Evolutionary conservation across 176 grass and related monocot species (phyloP).

Genomic region (Oryza meridionalis): DNA sequence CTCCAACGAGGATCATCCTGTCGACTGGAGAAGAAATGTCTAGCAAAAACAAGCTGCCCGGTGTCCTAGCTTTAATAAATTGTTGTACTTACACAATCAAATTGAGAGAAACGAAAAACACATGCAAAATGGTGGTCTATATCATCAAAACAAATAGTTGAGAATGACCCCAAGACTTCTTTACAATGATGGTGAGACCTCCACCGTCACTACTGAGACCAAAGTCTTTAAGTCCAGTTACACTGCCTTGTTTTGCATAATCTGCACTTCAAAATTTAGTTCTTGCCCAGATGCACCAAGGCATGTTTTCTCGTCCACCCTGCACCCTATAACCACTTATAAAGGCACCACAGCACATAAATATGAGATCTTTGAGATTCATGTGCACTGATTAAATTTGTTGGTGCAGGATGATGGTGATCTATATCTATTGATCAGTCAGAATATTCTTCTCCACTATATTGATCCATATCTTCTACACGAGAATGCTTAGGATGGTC

Average conservation of each 20-base stretch:
- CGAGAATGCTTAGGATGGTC: constrained; percentile 45
- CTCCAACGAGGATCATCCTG: constrained; percentile 12
- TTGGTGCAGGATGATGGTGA: constrained; percentile 45
- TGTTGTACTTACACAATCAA: constrained; percentile 53
- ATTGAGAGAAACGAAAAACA: neutral
- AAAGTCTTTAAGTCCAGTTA: constrained; percentile 30
- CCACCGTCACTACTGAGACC: constrained; percentile 40
- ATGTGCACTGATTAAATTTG: constrained; percentile 32
- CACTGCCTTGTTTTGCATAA: constrained; percentile 32
- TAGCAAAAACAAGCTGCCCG: constrained; percentile 22
- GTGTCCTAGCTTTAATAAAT: constrained; percentile 42
- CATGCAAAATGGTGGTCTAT: constrained; percentile 34
- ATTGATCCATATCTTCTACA: constrained; percentile 61
- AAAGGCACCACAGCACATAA: constrained; percentile 3
- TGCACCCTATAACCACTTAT: constrained; percentile 22
- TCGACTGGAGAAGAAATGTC: neutral
- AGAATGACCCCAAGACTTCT: constrained; percentile 37
- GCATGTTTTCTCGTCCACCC: constrained; percentile 26
- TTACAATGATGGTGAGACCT: constrained; percentile 49
- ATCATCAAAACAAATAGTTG: constrained; percentile 50
- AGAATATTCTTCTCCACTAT: constrained; percentile 64
- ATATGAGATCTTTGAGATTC: constrained; percentile 34
- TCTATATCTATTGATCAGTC: constrained; percentile 53
- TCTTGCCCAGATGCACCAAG: neutral
- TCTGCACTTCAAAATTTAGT: constrained; percentile 33